Evolutionary conservation across 768 basidiomycete genomes (phyloP).

Genomic region (Leccinum barrowsii): DNA sequence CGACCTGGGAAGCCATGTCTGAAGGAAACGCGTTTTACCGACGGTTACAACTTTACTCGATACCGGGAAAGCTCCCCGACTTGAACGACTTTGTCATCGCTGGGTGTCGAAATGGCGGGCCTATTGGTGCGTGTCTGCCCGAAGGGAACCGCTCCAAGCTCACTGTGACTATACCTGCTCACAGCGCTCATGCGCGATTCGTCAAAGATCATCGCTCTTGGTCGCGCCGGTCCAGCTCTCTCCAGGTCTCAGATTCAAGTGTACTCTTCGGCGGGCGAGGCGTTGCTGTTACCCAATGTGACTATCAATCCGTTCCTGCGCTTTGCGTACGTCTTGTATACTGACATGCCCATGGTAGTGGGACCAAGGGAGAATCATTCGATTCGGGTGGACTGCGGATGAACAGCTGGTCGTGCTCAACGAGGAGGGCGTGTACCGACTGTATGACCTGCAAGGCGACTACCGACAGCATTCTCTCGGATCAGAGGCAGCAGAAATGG

Average conservation of each 20-base stretch:
- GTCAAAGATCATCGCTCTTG: conserved; percentile 72
- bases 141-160: conserved; percentile 1
- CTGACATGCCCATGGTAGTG: conserved; percentile 53
- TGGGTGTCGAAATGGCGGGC: conserved; percentile 84
- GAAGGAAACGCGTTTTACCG: conserved; percentile 86
- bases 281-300: conserved; percentile 67
- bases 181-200: conserved; percentile 86
- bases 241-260: conserved; percentile 83
- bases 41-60: conserved; percentile 78
- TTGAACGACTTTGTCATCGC: conserved; percentile 77
- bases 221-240: conserved; percentile 50
- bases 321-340: background rate
- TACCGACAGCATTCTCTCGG: conserved; percentile 86
- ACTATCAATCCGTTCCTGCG: conserved; percentile 33
- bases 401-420: conserved; percentile 82
- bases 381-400: conserved; percentile 81
- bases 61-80: conserved; percentile 74
- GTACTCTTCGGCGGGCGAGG: conserved; percentile 82
- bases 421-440: conserved; percentile 87
- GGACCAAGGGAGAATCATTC: conserved; percentile 82
- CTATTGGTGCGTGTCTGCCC: conserved; percentile 58
- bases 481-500: conserved; percentile 74
- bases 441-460: conserved; percentile 85
- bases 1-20: conserved; percentile 89
- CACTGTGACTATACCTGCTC: background rate